These are phyloP conservation scores for Hirschioporus abietinus DNA, from an alignment of 768 basidiomycete species.

Conservation along the genomic window DNA sequence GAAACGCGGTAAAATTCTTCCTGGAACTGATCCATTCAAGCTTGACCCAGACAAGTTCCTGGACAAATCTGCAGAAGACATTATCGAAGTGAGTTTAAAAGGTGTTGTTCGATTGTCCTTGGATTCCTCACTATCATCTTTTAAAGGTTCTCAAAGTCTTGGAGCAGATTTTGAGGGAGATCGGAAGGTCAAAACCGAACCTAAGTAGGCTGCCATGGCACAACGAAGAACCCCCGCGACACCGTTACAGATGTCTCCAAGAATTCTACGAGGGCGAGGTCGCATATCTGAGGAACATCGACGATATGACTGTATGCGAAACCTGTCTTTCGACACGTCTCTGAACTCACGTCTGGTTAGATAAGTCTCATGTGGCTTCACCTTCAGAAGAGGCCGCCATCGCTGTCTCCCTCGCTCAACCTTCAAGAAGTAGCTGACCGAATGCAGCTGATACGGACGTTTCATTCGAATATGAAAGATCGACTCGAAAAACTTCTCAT, in stretches of 20 bases:
- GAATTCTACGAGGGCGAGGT: neutral
- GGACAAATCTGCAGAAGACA: neutral
- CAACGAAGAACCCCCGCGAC: neutral
- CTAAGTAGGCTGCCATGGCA: neutral
- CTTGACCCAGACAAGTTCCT: slow-evolving; percentile 2
- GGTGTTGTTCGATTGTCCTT: neutral
- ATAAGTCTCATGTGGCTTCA: neutral
- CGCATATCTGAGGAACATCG: neutral
- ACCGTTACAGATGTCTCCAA: neutral
- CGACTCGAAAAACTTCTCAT: neutral
- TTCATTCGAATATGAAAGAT: neutral
- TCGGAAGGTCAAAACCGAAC: neutral
- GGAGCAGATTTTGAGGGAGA: neutral
- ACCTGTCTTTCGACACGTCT: neutral
- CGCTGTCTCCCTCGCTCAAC: no score
- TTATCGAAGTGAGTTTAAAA: neutral
- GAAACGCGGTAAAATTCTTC: neutral
- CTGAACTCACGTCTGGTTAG: neutral
- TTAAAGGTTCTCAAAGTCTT: neutral
- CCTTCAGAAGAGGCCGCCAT: neutral
- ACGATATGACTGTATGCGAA: slow-evolving; percentile 3
- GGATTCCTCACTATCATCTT: neutral
- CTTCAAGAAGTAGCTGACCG: no score
- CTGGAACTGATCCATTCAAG: neutral
- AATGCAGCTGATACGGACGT: neutral